These are phyloP conservation scores for Cucumis cinereus DNA, from an alignment of 306 rosid genomes.

Conservation along the genomic window DNA sequence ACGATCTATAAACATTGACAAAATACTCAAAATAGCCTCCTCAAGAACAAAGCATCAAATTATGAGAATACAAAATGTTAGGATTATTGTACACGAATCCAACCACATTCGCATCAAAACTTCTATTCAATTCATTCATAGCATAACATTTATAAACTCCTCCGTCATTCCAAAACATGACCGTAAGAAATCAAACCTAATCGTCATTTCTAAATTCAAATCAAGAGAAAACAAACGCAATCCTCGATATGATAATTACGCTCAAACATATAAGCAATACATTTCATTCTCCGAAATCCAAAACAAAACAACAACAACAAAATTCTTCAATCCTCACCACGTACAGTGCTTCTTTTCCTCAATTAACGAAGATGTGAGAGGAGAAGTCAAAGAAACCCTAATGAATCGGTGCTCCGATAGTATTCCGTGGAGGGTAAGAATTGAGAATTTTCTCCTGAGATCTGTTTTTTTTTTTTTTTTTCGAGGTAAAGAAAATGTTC, in stretches of 20 bases:
- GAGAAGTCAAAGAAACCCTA: neutral
- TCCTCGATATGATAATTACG: neutral
- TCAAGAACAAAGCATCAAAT: neutral
- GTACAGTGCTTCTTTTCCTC: neutral
- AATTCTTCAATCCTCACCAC: neutral
- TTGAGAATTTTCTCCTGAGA: neutral
- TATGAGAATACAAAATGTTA: neutral
- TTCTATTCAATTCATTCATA: neutral
- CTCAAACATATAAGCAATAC: neutral
- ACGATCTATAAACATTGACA: neutral
- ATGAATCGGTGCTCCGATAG: neutral
- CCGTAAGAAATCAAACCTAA: neutral
- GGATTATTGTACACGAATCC: neutral
- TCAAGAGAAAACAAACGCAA: neutral
- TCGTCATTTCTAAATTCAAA: neutral
- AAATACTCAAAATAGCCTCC: neutral
- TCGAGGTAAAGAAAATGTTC: neutral
- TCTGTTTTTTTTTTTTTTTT: neutral
- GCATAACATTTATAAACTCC: neutral
- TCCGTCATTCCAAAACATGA: neutral
- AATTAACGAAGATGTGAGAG: neutral
- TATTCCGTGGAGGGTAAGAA: neutral
- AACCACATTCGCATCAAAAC: neutral
- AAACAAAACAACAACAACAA: neutral
- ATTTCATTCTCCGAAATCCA: neutral